These are phyloP conservation scores for Selaginella moellendorffii DNA, from an alignment of 75 land plant species.

Conservation along the genomic window DNA sequence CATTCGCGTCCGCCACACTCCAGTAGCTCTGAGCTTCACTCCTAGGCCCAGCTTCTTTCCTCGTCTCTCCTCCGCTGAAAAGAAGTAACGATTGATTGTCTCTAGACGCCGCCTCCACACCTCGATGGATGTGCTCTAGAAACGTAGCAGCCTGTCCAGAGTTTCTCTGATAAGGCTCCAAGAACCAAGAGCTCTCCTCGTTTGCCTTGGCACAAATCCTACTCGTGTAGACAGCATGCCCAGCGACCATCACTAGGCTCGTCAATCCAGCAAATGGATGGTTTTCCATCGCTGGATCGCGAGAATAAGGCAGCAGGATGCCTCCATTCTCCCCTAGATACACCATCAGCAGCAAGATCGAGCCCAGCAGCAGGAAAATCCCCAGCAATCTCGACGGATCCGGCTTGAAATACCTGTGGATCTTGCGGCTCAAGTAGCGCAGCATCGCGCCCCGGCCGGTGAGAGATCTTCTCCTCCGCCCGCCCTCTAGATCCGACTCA, in stretches of 20 bases:
- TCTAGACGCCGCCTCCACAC: constrained; percentile 41
- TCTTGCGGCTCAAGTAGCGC: background rate
- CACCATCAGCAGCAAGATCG: background rate
- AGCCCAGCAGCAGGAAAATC: background rate
- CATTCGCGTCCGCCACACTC: constrained; percentile 69
- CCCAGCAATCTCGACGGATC: background rate
- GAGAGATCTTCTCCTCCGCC: background rate
- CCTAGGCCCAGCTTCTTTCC: constrained; percentile 92
- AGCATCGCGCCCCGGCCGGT: background rate
- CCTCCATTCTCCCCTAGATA: too few species aligned
- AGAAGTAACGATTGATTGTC: constrained; percentile 56
- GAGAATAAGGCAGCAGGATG: too few species aligned
- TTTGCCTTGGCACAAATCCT: constrained; percentile 49
- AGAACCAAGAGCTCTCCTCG: constrained; percentile 66
- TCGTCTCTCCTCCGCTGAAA: constrained; percentile 94
- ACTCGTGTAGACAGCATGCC: constrained; percentile 85
- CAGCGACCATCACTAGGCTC: constrained; percentile 94
- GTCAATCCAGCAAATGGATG: constrained; percentile 38
- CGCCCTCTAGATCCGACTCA: background rate
- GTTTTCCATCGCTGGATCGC: too few species aligned
- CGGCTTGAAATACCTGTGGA: background rate
- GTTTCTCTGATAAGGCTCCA: constrained; percentile 82
- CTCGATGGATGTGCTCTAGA: constrained; percentile 49
- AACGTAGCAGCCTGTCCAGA: constrained; percentile 82
- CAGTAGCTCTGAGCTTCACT: constrained; percentile 98